Base-by-base conservation (phyloP, 306 rosid genomes). In the Quercus bicolor region DNA sequence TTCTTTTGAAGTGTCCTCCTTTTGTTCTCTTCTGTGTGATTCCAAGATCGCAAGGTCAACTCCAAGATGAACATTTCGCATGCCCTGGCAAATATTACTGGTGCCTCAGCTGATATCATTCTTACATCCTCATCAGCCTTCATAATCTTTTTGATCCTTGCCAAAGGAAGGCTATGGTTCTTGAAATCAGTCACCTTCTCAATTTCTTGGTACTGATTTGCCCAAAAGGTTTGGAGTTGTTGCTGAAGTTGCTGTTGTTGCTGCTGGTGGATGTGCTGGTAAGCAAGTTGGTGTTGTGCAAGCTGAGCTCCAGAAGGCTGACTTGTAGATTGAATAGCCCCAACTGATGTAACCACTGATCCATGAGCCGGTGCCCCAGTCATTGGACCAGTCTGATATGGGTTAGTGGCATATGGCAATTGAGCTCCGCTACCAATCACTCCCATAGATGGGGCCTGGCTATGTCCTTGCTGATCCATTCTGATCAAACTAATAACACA, bases 81-180 rank as follows among this genome's bases (percentile, higher is more conserved):
- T 6, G 96, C 96, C 84, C 88, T 79, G 53, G 96, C 93, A 75
- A 89, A 89, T 75, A 89, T 85, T 19, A 89, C 89, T 0, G 91
- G 93, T 18, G 93, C 96, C 89, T 91, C 93, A 3, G 91, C 91
- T 9, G 96, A 89, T 85, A 89, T 91, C 93, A 89, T 87, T 73
- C 90, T 81, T 2, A 91, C 96, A 85, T 91, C 93, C 88, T 91
- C 90, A 64, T 91, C 93, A 5, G 90, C 96, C 82, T 89, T 91
- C 93, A 91, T 91, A 10, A 89, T 89, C 90, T 91, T 91, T 81
- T 87, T 91, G 82, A 91, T 91, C 84, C 93, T 85, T 62, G 95
- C 92, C 70, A 90, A 70, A 55, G 95, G 95, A 78, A 91, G 95
- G 81, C 90, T 88, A 71, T 91, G 92, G 80, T 91, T 91, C 88